These are phyloP conservation scores for Neurospora sp. DNA, from an alignment of 495 filamentous ascomycete species.

Conservation along the genomic window DNA sequence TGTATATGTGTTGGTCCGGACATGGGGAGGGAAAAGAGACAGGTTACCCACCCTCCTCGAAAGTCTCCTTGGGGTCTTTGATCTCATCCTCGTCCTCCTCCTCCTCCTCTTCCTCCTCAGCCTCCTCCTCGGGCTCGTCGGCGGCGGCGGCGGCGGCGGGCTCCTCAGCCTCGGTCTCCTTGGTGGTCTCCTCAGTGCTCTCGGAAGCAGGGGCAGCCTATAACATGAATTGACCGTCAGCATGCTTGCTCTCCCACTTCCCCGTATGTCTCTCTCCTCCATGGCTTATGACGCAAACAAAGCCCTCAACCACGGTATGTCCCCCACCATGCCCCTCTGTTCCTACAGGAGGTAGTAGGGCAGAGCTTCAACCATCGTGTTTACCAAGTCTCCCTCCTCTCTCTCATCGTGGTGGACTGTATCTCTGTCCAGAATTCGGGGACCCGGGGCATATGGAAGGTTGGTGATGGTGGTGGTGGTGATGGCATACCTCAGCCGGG, in stretches of 20 bases:
- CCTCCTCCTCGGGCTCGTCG: conserved; percentile 38
- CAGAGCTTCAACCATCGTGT: not conserved
- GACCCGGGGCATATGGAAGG: not conserved
- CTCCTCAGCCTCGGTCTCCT: conserved; percentile 33
- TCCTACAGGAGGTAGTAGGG: not conserved
- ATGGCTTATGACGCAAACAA: conserved; percentile 1
- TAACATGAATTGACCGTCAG: not conserved
- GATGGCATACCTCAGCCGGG: conserved; percentile 7
- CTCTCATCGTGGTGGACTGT: not conserved
- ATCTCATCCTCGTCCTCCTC: conserved; percentile 89
- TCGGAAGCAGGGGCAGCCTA: conserved; percentile 24
- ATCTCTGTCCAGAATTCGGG: not conserved
- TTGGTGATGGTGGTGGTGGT: not conserved
- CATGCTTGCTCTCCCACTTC: conserved; percentile 1
- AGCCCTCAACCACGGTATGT: conserved; percentile 7
- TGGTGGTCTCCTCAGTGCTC: conserved; percentile 39
- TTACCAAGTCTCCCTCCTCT: not conserved
- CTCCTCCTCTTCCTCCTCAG: conserved; percentile 57
- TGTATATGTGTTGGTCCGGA: not conserved
- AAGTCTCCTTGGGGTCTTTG: conserved; percentile 74
- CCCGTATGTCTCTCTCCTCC: not conserved
- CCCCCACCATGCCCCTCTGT: conserved; percentile 12
- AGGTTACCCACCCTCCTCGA: conserved; percentile 74
- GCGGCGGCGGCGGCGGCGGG: conserved; percentile 33
- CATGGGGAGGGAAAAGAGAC: not conserved